Evolutionary conservation across 2,329 filamentous ascomycete genomes (phyloP), one percentile per base, ranked within the genome.

Genomic region (Juglanconis juglandina): DNA sequence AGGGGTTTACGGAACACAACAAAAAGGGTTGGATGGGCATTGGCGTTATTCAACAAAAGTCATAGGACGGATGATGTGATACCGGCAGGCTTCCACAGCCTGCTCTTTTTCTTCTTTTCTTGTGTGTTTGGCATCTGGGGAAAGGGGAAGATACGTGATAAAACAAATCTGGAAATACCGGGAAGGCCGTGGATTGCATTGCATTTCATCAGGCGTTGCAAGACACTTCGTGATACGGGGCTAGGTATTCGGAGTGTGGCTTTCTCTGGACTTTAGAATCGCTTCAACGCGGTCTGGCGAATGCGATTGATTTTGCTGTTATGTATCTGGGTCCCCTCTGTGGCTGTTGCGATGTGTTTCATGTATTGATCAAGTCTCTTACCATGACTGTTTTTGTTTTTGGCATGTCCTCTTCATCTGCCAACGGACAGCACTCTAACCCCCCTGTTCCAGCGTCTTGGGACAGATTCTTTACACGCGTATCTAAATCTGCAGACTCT

Each of bases 241-340:
- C 66, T 63, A 60, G 65, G 63, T 65, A 68, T 54, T 33, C 61
- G 67, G 66, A 68, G 66, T 72, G 67, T 68, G 69, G 69, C 63
- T 68, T 66, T 66, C 62, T 67, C 65, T 42, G 37, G 44, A 58
- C 59, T 67, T 64, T 64, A 62, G 60, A 66, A 68, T 71, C 71
- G 75, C 75, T 77, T 77, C 74, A 77, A 77, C 74, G 72, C 74
- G 68, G 73, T 71, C 68, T 60, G 35, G 54, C 37, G 11, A 39
- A 39, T 39, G 37, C 37, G 11, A 39, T 7, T 13, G 37, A 13
- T 7, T 39, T 3, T 39, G 37, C 37, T 39, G 3, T 39, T 39
- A 39, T 39, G 11, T 13, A 39, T 39, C 8, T 7, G 37, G 37
- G 8, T 39, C 37, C 7, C 37, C 37, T 39, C 37, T 39, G 11